Evolutionary conservation across 768 basidiomycete genomes (phyloP).

Genomic region (Amanita rubescens): DNA sequence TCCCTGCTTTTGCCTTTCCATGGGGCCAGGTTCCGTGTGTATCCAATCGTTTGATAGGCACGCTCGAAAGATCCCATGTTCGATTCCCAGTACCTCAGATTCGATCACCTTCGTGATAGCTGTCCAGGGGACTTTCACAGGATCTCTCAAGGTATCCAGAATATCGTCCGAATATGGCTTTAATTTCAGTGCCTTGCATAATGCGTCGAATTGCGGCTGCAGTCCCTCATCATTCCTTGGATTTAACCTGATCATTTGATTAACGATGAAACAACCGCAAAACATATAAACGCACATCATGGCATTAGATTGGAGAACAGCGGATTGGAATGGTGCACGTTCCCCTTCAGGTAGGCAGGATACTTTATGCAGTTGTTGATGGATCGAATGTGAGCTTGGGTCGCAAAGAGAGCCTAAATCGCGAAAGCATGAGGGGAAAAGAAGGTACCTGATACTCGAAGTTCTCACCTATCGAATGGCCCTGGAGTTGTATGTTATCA

Average conservation of each 20-base stretch:
- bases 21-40: conserved; percentile 41
- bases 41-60: conserved; percentile 57
- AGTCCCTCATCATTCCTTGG: conserved; percentile 56
- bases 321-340: conserved; percentile 61
- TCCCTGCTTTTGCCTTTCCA: conserved; percentile 63
- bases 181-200: conserved; percentile 49
- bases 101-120: conserved; percentile 53
- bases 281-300: conserved; percentile 40
- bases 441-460: neutral
- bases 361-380: conserved; percentile 65
- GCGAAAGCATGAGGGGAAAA: neutral
- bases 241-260: conserved; percentile 27
- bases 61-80: conserved; percentile 61
- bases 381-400: conserved; percentile 65
- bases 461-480: conserved; percentile 60
- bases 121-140: conserved; percentile 37
- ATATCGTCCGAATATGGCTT: conserved; percentile 44
- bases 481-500: conserved; percentile 52
- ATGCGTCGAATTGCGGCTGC: conserved; percentile 53
- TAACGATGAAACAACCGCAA: neutral
- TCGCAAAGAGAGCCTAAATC: no score
- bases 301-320: conserved; percentile 66
- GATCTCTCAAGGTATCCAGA: conserved; percentile 43
- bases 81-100: conserved; percentile 42
- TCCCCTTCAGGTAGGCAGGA: conserved; percentile 51